Evolutionary conservation across 768 basidiomycete species (phyloP).

Genomic region (Hortiboletus campestris): DNA sequence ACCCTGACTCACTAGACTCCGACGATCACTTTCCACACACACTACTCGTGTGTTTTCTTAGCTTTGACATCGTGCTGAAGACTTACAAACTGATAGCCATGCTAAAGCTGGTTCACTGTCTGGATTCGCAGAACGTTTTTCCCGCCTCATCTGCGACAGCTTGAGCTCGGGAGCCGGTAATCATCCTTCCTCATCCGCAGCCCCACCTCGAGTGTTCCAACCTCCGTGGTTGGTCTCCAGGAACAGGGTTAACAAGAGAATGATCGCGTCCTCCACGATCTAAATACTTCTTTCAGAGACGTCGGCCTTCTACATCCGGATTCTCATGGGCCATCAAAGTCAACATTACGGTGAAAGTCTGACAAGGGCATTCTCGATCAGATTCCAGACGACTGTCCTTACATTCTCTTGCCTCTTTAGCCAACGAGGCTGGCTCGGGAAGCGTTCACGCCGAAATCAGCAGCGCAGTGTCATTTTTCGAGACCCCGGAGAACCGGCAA

Average conservation of each 20-base stretch:
- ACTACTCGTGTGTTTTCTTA: constrained; percentile 65
- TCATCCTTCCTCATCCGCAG: constrained; percentile 17
- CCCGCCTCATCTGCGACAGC: constrained; percentile 21
- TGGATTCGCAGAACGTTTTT: constrained; percentile 19
- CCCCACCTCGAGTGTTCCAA: constrained; percentile 32
- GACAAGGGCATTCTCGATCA: constrained; percentile 50
- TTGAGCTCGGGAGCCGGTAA: constrained; percentile 24
- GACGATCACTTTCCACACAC: constrained; percentile 37
- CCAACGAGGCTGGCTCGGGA: constrained; percentile 65
- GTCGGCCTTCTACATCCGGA: constrained; percentile 73
- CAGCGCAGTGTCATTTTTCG: constrained; percentile 36
- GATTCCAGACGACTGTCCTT: constrained; percentile 66
- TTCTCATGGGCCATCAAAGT: constrained; percentile 31
- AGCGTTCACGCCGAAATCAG: constrained; percentile 20
- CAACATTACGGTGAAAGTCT: constrained; percentile 18
- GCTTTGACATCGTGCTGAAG: constrained; percentile 54
- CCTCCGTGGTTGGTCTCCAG: constrained; percentile 66
- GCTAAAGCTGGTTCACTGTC: constrained; percentile 18
- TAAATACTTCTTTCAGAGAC: constrained; percentile 76
- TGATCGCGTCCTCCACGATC: constrained; percentile 62
- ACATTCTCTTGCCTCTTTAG: constrained; percentile 88
- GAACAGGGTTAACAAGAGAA: constrained; percentile 68
- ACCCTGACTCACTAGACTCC: constrained; percentile 29
- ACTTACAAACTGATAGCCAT: constrained; percentile 33
- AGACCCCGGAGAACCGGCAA: constrained; percentile 49